Base-by-base conservation (phyloP, 2,329 filamentous ascomycete genomes). In the Fusarium algeriense region DNA sequence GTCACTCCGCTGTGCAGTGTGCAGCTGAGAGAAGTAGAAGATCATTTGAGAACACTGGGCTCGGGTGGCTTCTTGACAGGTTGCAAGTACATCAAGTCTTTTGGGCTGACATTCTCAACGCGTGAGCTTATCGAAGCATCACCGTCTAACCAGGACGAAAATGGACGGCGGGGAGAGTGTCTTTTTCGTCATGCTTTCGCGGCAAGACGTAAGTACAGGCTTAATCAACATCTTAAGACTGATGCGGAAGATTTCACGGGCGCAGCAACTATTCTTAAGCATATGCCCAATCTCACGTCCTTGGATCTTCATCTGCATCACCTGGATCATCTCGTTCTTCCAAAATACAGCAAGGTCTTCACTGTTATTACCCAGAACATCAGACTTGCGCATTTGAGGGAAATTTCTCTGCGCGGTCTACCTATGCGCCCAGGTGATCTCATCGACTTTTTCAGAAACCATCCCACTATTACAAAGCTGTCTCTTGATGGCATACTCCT, bases 51-150 rank as follows among this genome's bases (percentile, higher is more conserved):
- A 12, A n/a, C 17, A n/a, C 7, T 40, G 12, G 15, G 11, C 26
- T 5, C 17, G 8, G 12, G 5, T 23, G 4, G 11, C 7, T 54
- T 54, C 3, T 3, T 2, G 19, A 6, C 13, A 2, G 52, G 28
- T 19, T 45, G 15, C 15, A 45, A 34, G 20, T 14, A 6, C 12
- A 55, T 44, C 8, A 15, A 5, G 3, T 26, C 37, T 9, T 32
- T 54, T 7, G 15, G n/a, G 3, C n/a, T 54, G 0, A 54, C 28
- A 8, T 32, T 44, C 15, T 54, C 52, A n/a, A 28, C 48, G 2
- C 6, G 9, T 20, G 7, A 7, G 4, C 10, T 13, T 7, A 17
- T 34, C 11, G 28, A 20, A 9, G n/a, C 6, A 6, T 0, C 9
- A 17, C 2, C 34, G 17, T 4, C 23, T 12, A 4, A 0, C 17